Base-by-base conservation (phyloP, 805 yeast species). In the Teunomyces tritomae region DNA sequence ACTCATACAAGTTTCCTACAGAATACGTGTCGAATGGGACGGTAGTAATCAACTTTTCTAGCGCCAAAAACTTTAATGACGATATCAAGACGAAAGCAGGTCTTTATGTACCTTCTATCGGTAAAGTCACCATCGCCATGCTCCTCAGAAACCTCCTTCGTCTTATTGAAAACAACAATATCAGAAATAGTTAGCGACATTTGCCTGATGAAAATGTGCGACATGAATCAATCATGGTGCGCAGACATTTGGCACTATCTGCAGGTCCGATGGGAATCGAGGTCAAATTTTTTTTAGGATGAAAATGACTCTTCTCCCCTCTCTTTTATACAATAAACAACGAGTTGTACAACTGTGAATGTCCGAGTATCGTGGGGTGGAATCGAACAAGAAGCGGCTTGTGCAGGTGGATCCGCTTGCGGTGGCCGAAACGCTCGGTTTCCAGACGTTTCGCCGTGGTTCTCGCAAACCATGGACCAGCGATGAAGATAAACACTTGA, bases 71-170 rank as follows among this genome's bases (percentile, higher is more conserved):
- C 71, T 94, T 94, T 65, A 76, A 79, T 52, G 92, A 87, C 20
- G 84, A 80, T 47, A 87, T 94, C 49, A 92, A 92, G 70, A 78
- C 78, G 45, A 85, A 80, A 56, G 98, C 99, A 5, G 85, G 96
- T 1, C 72, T 94, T 39, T 94, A 92, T 62, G 97, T 94, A 30
- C 98, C 99, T 13, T 85, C 89, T 61, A 89, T 90, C 28, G 99
- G 99, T 13, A 94, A 94, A 67, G 98, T 94, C 29, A 94, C 99
- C 33, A 91, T 94, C 52, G 82, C 96, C 50, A 94, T 94, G 97
- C 71, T 94, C 36, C 71, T 94, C 67, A 82, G 99, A 65, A 94
- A 94, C 65, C 74, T 94, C 68, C 68, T 94, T 49, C 80, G 99
- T 56, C 74, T 94, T 54, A 80, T 87, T 54, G 83, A 85, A 43